Conservation (phyloP, 2,329 filamentous ascomycete species). For the Aureobasidium mangrovei region DNA sequence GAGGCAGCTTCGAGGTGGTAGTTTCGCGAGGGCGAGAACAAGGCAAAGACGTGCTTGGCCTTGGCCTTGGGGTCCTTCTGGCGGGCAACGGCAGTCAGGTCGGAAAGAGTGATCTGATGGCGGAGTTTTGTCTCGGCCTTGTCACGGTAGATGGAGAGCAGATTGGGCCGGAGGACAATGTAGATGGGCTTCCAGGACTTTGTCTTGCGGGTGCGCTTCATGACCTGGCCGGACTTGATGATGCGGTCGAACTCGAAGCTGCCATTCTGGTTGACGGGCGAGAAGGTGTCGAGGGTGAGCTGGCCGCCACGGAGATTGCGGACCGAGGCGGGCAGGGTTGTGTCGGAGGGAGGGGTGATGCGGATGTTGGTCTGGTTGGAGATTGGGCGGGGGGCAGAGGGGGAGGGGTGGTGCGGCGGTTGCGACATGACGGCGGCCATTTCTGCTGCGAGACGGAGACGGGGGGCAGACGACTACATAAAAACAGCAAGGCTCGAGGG, state of each 20-base stretch:
- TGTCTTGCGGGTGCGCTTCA: constrained; percentile 86
- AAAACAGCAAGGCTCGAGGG: neutral
- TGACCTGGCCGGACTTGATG: constrained; percentile 76
- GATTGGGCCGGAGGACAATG: constrained; percentile 81
- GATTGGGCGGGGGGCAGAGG: constrained; percentile 1
- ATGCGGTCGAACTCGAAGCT: constrained; percentile 95
- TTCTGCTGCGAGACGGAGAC: neutral
- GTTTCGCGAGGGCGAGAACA: constrained; percentile 86
- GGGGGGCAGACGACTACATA: neutral
- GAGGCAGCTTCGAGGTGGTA: constrained; percentile 77
- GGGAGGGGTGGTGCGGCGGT: constrained; percentile 5
- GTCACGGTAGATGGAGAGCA: constrained; percentile 88
- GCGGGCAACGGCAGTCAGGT: constrained; percentile 82
- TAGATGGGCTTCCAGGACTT: constrained; percentile 91
- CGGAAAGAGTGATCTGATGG: constrained; percentile 77
- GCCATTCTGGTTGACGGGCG: constrained; percentile 86
- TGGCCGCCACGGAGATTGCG: constrained; percentile 29
- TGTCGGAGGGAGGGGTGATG: constrained; percentile 11
- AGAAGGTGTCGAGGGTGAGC: constrained; percentile 57
- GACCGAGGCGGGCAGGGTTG: constrained; percentile 9
- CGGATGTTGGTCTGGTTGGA: neutral
- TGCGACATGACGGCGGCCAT: constrained; percentile 22
- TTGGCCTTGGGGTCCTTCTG: constrained; percentile 85
- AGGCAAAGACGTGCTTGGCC: constrained; percentile 77
- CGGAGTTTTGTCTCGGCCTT: constrained; percentile 82